phyloP scores from a whole-genome alignment of 140 eudicot genomes.

The Erigeron philadelphicus region DNA sequence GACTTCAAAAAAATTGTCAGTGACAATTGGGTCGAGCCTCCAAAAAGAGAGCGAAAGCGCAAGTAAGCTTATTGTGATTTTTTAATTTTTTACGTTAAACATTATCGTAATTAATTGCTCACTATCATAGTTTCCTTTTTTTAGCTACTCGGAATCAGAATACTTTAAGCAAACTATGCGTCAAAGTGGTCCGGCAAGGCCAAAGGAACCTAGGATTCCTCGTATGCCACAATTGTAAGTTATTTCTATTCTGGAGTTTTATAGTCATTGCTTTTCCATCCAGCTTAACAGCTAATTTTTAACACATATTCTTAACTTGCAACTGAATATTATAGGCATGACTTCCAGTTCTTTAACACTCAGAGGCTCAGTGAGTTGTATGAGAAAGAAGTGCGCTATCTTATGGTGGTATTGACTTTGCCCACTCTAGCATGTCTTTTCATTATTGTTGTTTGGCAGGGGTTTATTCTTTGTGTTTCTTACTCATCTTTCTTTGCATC shows the following conservation, averaged over 20 bases:
- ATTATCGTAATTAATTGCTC: background rate
- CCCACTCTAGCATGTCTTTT: background rate
- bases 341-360: slow-evolving; percentile 95
- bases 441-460: background rate
- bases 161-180: slow-evolving; percentile 99
- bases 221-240: slow-evolving; percentile 99
- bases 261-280: background rate
- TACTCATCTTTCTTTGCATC: slow-evolving; percentile 4
- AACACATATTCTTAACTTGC: slow-evolving; percentile 5
- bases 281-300: background rate
- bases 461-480: background rate
- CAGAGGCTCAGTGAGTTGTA: slow-evolving; percentile 94
- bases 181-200: slow-evolving; percentile 89
- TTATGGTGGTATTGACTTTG: slow-evolving; percentile 53
- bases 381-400: slow-evolving; percentile 98
- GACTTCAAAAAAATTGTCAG: slow-evolving; percentile 95
- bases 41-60: slow-evolving; percentile 95
- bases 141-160: slow-evolving; percentile 93
- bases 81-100: background rate
- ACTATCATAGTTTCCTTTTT: background rate
- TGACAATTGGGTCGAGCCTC: slow-evolving; percentile 96
- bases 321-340: slow-evolving; percentile 58
- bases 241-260: background rate
- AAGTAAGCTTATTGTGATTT: slow-evolving; percentile 42
- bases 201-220: slow-evolving; percentile 95